Evolutionary conservation across 495 filamentous ascomycete species (phyloP).

Genomic region (Apodospora peruviana): DNA sequence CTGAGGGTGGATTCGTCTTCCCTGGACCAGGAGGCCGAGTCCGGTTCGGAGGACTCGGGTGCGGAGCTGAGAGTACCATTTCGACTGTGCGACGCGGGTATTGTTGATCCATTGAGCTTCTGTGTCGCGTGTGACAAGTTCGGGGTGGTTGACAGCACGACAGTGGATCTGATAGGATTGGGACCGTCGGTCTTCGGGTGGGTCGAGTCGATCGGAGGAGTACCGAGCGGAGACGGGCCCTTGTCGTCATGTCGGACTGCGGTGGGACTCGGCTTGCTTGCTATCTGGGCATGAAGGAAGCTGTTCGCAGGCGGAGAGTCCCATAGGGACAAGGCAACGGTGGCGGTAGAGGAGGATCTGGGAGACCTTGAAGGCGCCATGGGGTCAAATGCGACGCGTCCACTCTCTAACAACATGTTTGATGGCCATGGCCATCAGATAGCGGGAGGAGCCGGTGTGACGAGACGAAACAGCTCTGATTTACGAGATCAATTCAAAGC

Average conservation of each 20-base stretch:
- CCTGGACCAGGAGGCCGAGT: conserved; percentile 3
- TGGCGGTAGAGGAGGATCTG: neutral
- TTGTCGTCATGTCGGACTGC: conserved; percentile 1
- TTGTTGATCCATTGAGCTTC: neutral
- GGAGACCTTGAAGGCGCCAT: neutral
- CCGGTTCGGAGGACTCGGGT: neutral
- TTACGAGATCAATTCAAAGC: neutral
- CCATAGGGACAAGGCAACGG: neutral
- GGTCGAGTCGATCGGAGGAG: neutral
- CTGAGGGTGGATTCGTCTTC: neutral
- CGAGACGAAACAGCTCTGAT: neutral
- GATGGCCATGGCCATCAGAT: conserved; percentile 4
- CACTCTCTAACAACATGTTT: neutral
- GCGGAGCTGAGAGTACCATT: neutral
- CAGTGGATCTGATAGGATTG: neutral
- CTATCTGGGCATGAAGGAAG: neutral
- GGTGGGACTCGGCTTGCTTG: neutral
- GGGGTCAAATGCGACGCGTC: neutral
- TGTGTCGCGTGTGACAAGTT: neutral
- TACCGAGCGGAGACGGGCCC: neutral
- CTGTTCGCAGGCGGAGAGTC: neutral
- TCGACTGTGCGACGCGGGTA: neutral
- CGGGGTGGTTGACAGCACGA: neutral
- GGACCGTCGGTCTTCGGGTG: neutral
- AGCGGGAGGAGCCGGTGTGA: neutral